phyloP scores from a whole-genome alignment of 345 rosid genomes.

The Nephelium lappaceum region DNA sequence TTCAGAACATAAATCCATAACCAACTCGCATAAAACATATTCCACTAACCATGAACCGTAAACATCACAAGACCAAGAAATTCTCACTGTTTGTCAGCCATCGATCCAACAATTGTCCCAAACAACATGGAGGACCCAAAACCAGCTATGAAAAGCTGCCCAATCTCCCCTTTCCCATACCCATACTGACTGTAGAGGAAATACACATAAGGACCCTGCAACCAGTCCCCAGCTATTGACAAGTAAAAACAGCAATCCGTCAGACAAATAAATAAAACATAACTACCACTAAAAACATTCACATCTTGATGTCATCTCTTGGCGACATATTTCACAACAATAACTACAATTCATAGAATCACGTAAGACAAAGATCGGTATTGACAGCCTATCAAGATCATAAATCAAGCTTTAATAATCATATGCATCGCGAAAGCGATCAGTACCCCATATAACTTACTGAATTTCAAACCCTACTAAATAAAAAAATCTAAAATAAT shows the following conservation, averaged over 20 bases:
- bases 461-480: neutral
- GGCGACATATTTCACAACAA: neutral
- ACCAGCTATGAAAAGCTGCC: conserved; percentile 96
- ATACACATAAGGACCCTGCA: conserved; percentile 98
- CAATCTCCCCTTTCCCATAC: conserved; percentile 83
- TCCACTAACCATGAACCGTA: conserved; percentile 3
- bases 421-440: neutral
- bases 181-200: conserved; percentile 85
- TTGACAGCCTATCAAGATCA: neutral
- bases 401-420: neutral
- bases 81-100: conserved; percentile 93
- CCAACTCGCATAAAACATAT: neutral
- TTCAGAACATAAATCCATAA: conserved; percentile 15
- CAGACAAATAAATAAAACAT: conserved; percentile 20
- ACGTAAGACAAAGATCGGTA: neutral
- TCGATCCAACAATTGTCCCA: conserved; percentile 96
- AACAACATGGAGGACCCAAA: conserved; percentile 99
- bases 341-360: neutral
- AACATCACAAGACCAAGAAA: conserved; percentile 9
- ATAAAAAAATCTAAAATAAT: neutral
- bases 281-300: conserved; percentile 1
- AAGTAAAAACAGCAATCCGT: conserved; percentile 26
- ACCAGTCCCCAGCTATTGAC: conserved; percentile 92
- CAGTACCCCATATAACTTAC: neutral
- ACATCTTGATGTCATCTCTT: conserved; percentile 17